Evolutionary conservation across 2,329 filamentous ascomycete species (phyloP), one percentile per base, ranked within the genome.

Genomic region (Trichophaea hybrida): DNA sequence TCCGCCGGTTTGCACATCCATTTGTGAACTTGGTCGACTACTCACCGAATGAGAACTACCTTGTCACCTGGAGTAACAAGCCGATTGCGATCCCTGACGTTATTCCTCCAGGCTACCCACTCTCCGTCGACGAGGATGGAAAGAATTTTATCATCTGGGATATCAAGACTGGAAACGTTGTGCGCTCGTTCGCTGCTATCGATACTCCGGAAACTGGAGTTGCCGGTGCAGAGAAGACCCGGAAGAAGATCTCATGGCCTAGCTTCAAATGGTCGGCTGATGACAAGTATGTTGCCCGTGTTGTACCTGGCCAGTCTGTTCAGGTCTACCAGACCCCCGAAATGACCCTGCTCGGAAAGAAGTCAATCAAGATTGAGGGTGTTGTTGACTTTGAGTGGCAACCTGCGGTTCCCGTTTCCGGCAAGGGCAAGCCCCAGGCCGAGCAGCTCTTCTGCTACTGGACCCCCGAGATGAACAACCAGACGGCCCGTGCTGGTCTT

Each of bases 81-180:
- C 89, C 93, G 31, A 94, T 98, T 70, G 82, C 86, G 62, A 88
- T 98, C 59, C 87, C 93, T 61, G 93, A 97, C 68, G 86, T 86
- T 65, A 86, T 94, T 72, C 85, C 86, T 1, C 61, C 63, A 12
- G 59, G 57, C 15, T 65, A 59, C 55, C 77, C 85, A n/a, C 78
- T 96, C 55, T 84, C 87, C 2, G 77, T 89, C 62, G 93, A 97
- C 70, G 93, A 98, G 70, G 91, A 98, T 69, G 93, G 93, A 73
- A 97, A 97, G 79, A 96, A 97, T 79, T 97, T 97, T 74, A 86
- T 98, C 70, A 90, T 98, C 70, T 98, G 93, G 93, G 91, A 97
- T 70, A 84, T 97, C 64, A 86, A 87, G 56, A 93, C 91, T 7
- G 84, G 82, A 69, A 86, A 91, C 72, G 88, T 91, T 59, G 79